phyloP scores from a whole-genome alignment of 2,329 filamentous ascomycete species.

The Apiospora rasikravindrae region DNA sequence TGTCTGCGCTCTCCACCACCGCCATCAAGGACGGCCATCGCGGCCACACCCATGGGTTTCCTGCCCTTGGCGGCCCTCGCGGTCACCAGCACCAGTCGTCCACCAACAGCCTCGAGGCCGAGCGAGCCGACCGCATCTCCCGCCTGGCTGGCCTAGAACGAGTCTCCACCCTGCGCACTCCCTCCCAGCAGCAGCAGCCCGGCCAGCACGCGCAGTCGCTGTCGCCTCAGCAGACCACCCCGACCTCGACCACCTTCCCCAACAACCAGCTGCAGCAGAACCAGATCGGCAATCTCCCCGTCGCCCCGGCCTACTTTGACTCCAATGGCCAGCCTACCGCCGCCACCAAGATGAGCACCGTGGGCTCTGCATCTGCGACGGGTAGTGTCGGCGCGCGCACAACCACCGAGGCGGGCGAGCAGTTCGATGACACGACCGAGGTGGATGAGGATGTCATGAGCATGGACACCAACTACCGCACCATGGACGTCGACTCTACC shows the following conservation, averaged over 20 bases:
- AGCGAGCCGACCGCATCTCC: slow-evolving; percentile 93
- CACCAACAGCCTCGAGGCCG: slow-evolving; percentile 81
- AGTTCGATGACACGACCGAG: slow-evolving; percentile 64
- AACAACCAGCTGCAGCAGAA: slow-evolving; percentile 42
- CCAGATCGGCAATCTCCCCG: slow-evolving; percentile 32
- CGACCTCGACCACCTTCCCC: slow-evolving; percentile 54
- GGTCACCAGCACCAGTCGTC: slow-evolving; percentile 65
- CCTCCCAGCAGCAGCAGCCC: slow-evolving; percentile 37
- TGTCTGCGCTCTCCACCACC: slow-evolving; percentile 89
- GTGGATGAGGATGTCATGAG: slow-evolving; percentile 71
- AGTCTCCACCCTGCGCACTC: slow-evolving; percentile 75
- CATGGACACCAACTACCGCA: slow-evolving; percentile 65
- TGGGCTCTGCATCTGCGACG: slow-evolving; percentile 88
- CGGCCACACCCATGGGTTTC: slow-evolving; percentile 71
- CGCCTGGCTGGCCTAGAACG: slow-evolving; percentile 91
- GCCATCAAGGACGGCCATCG: slow-evolving; percentile 97
- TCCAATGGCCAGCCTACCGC: slow-evolving; percentile 70
- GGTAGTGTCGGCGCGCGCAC: slow-evolving; percentile 72
- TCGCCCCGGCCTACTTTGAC: slow-evolving; percentile 83
- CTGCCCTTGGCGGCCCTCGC: slow-evolving; percentile 56
- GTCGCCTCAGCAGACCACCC: slow-evolving; percentile 55
- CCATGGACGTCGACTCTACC: slow-evolving; percentile 59
- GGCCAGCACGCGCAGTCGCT: slow-evolving; percentile 41
- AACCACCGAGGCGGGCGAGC: slow-evolving; percentile 56
- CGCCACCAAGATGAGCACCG: slow-evolving; percentile 82